Evolutionary conservation across 495 filamentous ascomycete species (phyloP).

Genomic region (Xanthoparmelia taractica): DNA sequence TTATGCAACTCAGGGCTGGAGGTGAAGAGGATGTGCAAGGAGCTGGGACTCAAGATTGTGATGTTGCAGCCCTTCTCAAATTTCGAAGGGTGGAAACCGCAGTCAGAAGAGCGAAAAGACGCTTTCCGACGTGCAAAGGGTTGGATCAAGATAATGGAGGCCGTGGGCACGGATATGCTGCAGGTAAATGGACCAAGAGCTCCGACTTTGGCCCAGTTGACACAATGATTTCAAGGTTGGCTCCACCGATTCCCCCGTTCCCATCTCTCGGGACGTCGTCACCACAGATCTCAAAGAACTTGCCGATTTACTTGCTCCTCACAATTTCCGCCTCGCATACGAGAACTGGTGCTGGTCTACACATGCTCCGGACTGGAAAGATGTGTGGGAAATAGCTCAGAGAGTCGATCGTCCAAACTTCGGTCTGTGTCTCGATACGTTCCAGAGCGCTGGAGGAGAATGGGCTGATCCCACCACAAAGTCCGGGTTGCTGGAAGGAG

Average conservation of each 20-base stretch:
- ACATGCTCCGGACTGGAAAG: conserved; percentile 58
- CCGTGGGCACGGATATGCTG: conserved; percentile 62
- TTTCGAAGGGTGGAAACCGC: conserved; percentile 69
- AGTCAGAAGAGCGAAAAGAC: conserved; percentile 49
- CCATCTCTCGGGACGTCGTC: conserved; percentile 40
- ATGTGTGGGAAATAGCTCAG: conserved; percentile 59
- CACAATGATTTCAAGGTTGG: conserved; percentile 44
- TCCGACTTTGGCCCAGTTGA: conserved; percentile 1
- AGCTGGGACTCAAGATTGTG: conserved; percentile 51
- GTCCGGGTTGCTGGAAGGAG: conserved; percentile 49
- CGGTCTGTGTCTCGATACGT: conserved; percentile 74
- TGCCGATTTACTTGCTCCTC: conserved; percentile 52
- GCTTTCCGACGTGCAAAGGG: conserved; percentile 58
- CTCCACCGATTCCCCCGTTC: conserved; percentile 56
- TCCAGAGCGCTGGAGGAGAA: conserved; percentile 69
- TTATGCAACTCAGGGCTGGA: conserved; percentile 45
- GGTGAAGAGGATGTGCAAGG: conserved; percentile 46
- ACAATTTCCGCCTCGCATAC: conserved; percentile 58
- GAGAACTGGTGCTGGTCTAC: conserved; percentile 86
- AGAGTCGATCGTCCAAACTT: conserved; percentile 56
- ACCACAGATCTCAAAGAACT: conserved; percentile 56
- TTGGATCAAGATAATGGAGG: conserved; percentile 69
- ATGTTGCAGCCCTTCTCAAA: conserved; percentile 75
- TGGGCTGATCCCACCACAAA: conserved; percentile 65
- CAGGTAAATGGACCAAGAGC: conserved; percentile 41